phyloP scores from a whole-genome alignment of 1,139 yeast species.

The Lodderomyces metapsilosis region DNA sequence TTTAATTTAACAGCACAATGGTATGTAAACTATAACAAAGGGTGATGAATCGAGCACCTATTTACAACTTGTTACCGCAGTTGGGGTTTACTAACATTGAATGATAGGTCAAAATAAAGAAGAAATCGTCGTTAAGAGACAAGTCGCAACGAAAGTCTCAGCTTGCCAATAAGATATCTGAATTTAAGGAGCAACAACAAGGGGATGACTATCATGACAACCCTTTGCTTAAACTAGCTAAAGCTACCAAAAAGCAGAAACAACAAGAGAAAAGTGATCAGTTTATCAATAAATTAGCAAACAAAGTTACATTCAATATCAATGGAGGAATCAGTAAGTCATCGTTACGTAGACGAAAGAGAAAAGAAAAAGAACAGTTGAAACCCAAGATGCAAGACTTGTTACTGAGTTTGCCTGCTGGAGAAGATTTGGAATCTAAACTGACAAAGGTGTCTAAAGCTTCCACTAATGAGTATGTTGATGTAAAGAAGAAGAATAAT shows the following conservation, averaged over 20 bases:
- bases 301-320: conserved; percentile 31
- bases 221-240: conserved; percentile 55
- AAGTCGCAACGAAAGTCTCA: conserved; percentile 26
- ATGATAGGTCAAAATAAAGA: conserved; percentile 35
- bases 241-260: conserved; percentile 56
- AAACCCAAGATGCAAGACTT: conserved; percentile 67
- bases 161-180: conserved; percentile 26
- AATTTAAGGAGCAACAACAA: conserved; percentile 24
- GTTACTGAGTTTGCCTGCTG: conserved; percentile 45
- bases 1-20: neutral
- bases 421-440: neutral
- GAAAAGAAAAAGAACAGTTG: conserved; percentile 60
- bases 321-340: conserved; percentile 59
- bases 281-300: conserved; percentile 27
- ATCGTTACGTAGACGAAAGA: conserved; percentile 61
- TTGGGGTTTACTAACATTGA: too few species aligned
- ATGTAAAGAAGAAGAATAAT: conserved; percentile 20
- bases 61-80: too few species aligned
- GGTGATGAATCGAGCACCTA: too few species aligned
- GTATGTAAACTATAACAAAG: neutral
- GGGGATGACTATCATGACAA: conserved; percentile 36
- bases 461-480: conserved; percentile 14
- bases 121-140: conserved; percentile 37
- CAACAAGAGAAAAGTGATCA: conserved; percentile 33
- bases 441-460: conserved; percentile 6